Evolutionary conservation across 495 filamentous ascomycete species (phyloP).

Genomic region (Cryomyces minteri): DNA sequence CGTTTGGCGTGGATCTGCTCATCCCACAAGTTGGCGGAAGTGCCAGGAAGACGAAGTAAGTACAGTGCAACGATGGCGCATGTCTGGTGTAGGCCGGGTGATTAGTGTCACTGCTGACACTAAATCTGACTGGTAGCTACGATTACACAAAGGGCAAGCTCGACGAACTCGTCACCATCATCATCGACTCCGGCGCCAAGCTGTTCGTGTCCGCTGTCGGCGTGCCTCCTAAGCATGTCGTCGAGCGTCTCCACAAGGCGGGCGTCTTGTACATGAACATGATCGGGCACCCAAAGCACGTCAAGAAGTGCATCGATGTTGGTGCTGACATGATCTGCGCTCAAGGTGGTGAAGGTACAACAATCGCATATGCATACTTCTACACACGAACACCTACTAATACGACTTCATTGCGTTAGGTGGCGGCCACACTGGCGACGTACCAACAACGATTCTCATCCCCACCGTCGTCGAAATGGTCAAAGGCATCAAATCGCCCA

Average conservation of each 20-base stretch:
- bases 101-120: no score
- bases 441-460: constrained; percentile 75
- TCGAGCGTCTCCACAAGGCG: constrained; percentile 70
- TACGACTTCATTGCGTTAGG: not conserved
- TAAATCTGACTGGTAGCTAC: constrained; percentile 41
- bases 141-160: constrained; percentile 99
- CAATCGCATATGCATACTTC: constrained; percentile 25
- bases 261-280: constrained; percentile 99
- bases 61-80: no score
- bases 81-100: no score
- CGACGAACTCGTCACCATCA: constrained; percentile 71
- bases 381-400: not conserved
- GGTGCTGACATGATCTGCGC: constrained; percentile 87
- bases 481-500: constrained; percentile 63
- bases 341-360: constrained; percentile 58
- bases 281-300: constrained; percentile 99
- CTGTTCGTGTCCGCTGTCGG: constrained; percentile 96
- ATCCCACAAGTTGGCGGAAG: constrained; percentile 87
- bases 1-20: constrained; percentile 90
- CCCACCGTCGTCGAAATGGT: constrained; percentile 73
- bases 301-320: constrained; percentile 75
- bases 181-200: constrained; percentile 77
- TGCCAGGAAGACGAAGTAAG: constrained; percentile 88
- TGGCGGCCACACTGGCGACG: constrained; percentile 69
- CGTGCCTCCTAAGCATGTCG: constrained; percentile 73